These are phyloP conservation scores for Colletotrichum sp. DNA, from an alignment of 2,329 filamentous ascomycete species.

Conservation along the genomic window DNA sequence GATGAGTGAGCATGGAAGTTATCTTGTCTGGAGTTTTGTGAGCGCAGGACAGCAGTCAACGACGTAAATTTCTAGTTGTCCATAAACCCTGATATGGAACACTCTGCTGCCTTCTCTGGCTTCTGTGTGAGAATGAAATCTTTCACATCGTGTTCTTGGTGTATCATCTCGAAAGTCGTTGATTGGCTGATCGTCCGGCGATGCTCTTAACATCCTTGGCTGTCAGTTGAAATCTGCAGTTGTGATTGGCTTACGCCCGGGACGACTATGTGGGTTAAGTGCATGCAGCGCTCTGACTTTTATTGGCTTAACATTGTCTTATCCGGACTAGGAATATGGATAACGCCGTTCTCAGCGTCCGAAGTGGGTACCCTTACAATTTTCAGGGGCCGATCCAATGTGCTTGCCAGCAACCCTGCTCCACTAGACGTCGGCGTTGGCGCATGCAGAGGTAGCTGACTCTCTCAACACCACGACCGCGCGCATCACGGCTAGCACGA, in stretches of 20 bases:
- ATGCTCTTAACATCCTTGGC: neutral
- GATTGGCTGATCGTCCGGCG: neutral
- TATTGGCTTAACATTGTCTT: neutral
- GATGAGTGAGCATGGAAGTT: neutral
- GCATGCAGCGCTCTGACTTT: neutral
- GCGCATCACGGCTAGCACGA: neutral
- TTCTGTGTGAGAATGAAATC: neutral
- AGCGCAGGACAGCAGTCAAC: neutral
- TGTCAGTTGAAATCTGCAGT: neutral
- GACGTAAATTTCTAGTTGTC: neutral
- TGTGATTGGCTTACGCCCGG: neutral
- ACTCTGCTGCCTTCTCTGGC: neutral
- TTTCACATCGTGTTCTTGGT: neutral
- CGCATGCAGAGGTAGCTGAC: neutral
- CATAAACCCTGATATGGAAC: neutral
- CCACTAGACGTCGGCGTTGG: constrained; percentile 12
- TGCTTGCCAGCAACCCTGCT: constrained; percentile 9
- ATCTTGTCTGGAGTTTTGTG: neutral
- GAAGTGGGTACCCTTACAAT: neutral
- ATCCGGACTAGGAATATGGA: neutral
- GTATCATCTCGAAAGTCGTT: neutral
- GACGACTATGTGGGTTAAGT: neutral
- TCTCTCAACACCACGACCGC: constrained; percentile 5
- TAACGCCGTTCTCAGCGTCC: neutral
- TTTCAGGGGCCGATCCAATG: constrained; percentile 1